Percentiles rank a stretch among this genome's conserved stretches.
phyloP scores from a whole-genome alignment of 208 protist genomes.

The Leishmania lainsoni region DNA sequence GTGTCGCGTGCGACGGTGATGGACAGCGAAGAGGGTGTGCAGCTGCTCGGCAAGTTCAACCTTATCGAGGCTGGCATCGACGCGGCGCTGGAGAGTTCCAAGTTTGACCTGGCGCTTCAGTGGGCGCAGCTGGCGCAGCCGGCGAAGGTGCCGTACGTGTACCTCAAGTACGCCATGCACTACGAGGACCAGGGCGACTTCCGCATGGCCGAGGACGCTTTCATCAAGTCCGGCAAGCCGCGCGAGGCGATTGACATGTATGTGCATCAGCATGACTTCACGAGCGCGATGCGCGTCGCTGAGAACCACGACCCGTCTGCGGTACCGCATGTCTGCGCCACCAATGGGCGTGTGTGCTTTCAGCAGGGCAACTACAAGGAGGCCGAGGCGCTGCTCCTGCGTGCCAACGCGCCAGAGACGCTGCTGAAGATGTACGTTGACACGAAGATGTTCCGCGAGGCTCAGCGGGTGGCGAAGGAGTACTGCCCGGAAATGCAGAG shows the following conservation, averaged over 20 bases:
- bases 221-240: conserved; percentile 96
- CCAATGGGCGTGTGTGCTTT: conserved; percentile 88
- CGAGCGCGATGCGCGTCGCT: conserved; percentile 95
- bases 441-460: conserved; percentile 92
- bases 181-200: conserved; percentile 97
- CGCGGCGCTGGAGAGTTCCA: conserved; percentile 91
- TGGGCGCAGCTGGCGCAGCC: conserved; percentile 90
- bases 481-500: conserved; percentile 87
- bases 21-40: conserved; percentile 94
- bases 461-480: conserved; percentile 91
- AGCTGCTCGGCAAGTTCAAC: conserved; percentile 95
- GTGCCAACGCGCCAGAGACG: conserved; percentile 92
- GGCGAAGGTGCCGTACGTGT: conserved; percentile 95
- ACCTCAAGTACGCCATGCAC: conserved; percentile 97
- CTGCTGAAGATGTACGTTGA: conserved; percentile 96
- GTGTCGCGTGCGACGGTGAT: conserved; percentile 92
- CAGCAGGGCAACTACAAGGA: conserved; percentile 90
- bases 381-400: conserved; percentile 92
- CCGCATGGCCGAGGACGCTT: conserved; percentile 96
- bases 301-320: conserved; percentile 91
- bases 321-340: conserved; percentile 86
- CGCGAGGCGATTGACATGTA: conserved; percentile 97
- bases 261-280: conserved; percentile 97
- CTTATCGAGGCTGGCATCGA: conserved; percentile 96
- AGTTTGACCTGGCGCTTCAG: conserved; percentile 95